Conservation (phyloP, 495 filamentous ascomycete species). For the Acidiella bohemica region DNA sequence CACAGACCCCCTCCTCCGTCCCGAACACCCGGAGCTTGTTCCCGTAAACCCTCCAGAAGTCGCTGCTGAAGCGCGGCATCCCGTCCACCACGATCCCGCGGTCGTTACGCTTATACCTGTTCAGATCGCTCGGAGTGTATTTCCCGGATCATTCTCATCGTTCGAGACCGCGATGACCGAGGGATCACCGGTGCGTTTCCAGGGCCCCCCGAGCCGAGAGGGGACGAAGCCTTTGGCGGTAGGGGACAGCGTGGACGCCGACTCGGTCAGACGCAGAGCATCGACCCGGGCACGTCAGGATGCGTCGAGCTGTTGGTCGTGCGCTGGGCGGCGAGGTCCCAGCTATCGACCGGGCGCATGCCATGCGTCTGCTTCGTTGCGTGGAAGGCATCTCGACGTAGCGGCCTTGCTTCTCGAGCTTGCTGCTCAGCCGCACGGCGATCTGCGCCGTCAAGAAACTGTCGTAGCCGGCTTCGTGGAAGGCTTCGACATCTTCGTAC, state of each 20-base stretch:
- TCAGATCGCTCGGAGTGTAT: constrained; percentile 3
- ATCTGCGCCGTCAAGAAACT: constrained; percentile 55
- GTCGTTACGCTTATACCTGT: constrained; percentile 3
- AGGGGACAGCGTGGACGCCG: no score
- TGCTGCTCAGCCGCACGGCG: constrained; percentile 46
- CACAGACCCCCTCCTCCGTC: constrained; percentile 42
- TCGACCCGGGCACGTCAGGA: background rate
- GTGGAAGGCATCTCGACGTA: constrained; percentile 12
- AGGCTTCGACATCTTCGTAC: constrained; percentile 31
- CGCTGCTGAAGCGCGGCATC: constrained; percentile 37
- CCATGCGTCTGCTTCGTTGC: no score
- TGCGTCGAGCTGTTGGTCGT: background rate
- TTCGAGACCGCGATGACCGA: no score
- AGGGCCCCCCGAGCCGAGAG: constrained; percentile 6
- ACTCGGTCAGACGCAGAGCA: background rate
- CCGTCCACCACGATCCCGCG: constrained; percentile 6
- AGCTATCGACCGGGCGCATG: no score
- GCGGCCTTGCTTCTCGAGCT: constrained; percentile 32
- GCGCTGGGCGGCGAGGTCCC: background rate
- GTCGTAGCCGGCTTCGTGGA: constrained; percentile 63
- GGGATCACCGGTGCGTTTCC: constrained; percentile 16
- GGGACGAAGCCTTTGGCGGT: constrained; percentile 6
- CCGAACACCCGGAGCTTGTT: constrained; percentile 57
- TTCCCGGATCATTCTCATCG: no score
- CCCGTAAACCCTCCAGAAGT: constrained; percentile 49